Evolutionary conservation across 2,329 filamentous ascomycete genomes (phyloP).

Genomic region (Xylaria sp.): DNA sequence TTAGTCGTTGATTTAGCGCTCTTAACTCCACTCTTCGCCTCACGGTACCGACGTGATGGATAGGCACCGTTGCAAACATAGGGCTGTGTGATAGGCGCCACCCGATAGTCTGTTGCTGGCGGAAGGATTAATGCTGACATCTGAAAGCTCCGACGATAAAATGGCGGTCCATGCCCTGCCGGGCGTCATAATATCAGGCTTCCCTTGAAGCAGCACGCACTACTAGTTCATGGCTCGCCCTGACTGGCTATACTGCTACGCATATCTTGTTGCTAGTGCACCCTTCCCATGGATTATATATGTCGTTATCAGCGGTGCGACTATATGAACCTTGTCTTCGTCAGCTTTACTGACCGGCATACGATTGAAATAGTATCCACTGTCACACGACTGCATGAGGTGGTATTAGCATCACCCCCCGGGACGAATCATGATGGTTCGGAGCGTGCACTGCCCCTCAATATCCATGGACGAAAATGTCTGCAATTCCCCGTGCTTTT

Average conservation of each 20-base stretch:
- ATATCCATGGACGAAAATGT: conserved; percentile 23
- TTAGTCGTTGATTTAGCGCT: conserved; percentile 14
- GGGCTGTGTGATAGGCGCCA: conserved; percentile 10
- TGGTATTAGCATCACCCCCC: conserved; percentile 18
- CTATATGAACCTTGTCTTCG: conserved; percentile 12
- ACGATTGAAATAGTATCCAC: conserved; percentile 26
- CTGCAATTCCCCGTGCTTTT: conserved; percentile 23
- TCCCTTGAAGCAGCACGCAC: conserved; percentile 13
- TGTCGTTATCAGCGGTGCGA: conserved; percentile 28
- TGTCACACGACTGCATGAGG: conserved; percentile 35
- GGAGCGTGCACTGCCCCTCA: conserved; percentile 28
- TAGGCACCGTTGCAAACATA: conserved; percentile 20
- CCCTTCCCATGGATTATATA: conserved; percentile 21
- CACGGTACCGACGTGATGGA: conserved; percentile 12
- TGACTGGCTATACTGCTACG: conserved; percentile 16
- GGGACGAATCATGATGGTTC: conserved; percentile 32
- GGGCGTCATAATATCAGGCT: conserved; percentile 15
- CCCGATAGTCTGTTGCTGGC: background rate
- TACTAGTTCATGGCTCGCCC: conserved; percentile 14
- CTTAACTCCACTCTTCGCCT: conserved; percentile 18
- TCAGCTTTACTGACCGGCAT: conserved; percentile 23
- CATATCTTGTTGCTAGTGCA: conserved; percentile 13
- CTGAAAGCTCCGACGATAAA: conserved; percentile 14
- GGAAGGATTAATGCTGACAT: conserved; percentile 6
- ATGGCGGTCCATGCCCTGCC: conserved; percentile 7